A percentile compares a stretch with the other conserved stretches of the same genome.
Conservation (phyloP, 345 rosid species). For the Balakata baccata region DNA sequence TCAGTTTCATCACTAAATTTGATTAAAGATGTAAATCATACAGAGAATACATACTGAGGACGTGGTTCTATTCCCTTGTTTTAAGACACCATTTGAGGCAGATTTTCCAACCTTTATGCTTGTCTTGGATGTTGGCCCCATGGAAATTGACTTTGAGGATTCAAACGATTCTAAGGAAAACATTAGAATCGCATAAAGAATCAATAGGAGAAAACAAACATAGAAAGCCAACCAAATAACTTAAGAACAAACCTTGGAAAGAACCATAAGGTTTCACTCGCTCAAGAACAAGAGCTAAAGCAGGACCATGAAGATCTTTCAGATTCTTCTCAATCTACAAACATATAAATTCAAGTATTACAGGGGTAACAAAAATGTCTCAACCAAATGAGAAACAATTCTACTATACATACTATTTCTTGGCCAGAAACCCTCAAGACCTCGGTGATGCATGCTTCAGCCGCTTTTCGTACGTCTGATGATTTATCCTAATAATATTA, state of each 20-base stretch:
- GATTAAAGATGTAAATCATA: conserved; percentile 17
- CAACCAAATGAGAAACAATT: conserved; percentile 12
- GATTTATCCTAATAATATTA: conserved; percentile 71
- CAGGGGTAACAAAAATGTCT: not conserved
- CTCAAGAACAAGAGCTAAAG: conserved; percentile 75
- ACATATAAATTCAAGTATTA: not conserved
- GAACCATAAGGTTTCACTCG: conserved; percentile 58
- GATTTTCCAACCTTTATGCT: conserved; percentile 57
- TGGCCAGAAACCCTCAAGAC: conserved; percentile 79
- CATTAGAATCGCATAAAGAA: conserved; percentile 19
- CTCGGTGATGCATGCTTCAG: conserved; percentile 80
- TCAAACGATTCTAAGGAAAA: conserved; percentile 53
- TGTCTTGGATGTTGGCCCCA: conserved; percentile 52
- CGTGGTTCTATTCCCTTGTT: conserved; percentile 56
- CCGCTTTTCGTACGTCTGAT: conserved; percentile 94
- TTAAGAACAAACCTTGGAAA: conserved; percentile 56
- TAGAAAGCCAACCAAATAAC: conserved; percentile 14
- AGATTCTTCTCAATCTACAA: conserved; percentile 75
- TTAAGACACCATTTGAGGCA: conserved; percentile 59
- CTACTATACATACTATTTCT: conserved; percentile 49
- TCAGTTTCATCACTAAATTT: conserved; percentile 16
- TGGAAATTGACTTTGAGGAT: conserved; percentile 46
- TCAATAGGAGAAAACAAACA: not conserved
- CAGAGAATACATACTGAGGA: conserved; percentile 51
- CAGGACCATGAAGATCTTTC: conserved; percentile 87